phyloP scores from a whole-genome alignment of 768 basidiomycete species.

The Fibroporia radiculosa region DNA sequence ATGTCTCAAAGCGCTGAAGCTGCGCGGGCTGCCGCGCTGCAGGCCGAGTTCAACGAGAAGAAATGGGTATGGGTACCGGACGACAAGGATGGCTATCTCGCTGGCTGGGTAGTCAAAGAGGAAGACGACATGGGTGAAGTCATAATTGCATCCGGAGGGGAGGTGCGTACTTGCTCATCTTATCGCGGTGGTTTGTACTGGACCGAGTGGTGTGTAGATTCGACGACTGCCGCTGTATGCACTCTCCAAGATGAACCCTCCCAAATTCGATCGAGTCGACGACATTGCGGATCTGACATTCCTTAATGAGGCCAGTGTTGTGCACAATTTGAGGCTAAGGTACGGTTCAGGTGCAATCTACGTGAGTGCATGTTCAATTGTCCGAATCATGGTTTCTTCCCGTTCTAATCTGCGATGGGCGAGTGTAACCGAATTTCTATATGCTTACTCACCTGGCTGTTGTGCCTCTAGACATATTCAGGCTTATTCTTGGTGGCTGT shows the following conservation, averaged over 20 bases:
- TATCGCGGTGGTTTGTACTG: not conserved
- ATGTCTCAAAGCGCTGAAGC: constrained; percentile 48
- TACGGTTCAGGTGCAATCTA: constrained; percentile 91
- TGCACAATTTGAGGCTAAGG: constrained; percentile 91
- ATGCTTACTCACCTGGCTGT: not conserved
- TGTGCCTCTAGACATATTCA: constrained; percentile 69
- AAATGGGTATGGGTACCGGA: constrained; percentile 99
- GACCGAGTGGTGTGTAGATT: constrained; percentile 31
- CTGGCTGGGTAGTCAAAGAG: constrained; percentile 89
- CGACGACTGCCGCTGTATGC: constrained; percentile 69
- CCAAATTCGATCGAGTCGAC: constrained; percentile 95
- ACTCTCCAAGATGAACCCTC: constrained; percentile 95
- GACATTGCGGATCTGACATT: constrained; percentile 98
- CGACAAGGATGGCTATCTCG: constrained; percentile 84
- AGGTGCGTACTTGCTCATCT: constrained; percentile 37
- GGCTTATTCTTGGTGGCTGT: constrained; percentile 97
- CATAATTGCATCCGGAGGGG: constrained; percentile 76
- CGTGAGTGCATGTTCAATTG: constrained; percentile 38
- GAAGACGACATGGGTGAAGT: constrained; percentile 80
- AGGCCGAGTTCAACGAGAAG: constrained; percentile 96
- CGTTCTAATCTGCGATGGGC: too few species aligned
- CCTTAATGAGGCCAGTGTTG: constrained; percentile 96
- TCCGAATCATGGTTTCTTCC: too few species aligned
- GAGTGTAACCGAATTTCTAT: not conserved
- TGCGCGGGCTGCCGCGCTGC: constrained; percentile 79